A percentile compares a stretch with the other conserved stretches of the same genome.
phyloP scores from a whole-genome alignment of 306 rosid genomes.

The Betula pendula region DNA sequence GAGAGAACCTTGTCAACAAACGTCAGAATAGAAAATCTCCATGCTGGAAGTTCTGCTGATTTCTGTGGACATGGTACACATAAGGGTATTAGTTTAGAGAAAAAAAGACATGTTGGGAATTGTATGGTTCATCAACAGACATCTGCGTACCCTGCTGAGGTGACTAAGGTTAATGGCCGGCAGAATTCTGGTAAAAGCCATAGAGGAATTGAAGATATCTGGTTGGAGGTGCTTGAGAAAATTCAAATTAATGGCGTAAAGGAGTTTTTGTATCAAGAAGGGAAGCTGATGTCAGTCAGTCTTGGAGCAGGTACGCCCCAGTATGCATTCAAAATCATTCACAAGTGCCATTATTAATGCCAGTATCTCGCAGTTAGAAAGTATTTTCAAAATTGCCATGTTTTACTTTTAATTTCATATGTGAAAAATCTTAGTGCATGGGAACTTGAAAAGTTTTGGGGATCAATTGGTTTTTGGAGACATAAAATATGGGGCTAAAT shows the following conservation, averaged over 20 bases:
- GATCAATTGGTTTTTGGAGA: constrained; percentile 11
- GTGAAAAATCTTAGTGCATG: neutral
- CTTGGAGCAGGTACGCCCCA: constrained; percentile 77
- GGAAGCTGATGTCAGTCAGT: constrained; percentile 79
- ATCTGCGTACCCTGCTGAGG: constrained; percentile 35
- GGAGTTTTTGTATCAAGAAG: constrained; percentile 80
- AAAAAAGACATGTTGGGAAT: constrained; percentile 47
- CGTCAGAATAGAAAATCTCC: constrained; percentile 44
- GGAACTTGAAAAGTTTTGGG: neutral
- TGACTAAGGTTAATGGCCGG: constrained; percentile 44
- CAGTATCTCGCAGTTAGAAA: neutral
- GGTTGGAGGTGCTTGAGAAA: constrained; percentile 85
- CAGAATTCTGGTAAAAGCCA: constrained; percentile 46
- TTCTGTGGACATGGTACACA: constrained; percentile 26
- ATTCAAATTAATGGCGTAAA: constrained; percentile 63
- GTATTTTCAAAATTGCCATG: neutral
- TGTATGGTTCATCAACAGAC: constrained; percentile 52
- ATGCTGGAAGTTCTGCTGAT: constrained; percentile 58
- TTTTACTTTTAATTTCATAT: neutral
- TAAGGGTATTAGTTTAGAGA: constrained; percentile 52
- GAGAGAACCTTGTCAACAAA: constrained; percentile 52
- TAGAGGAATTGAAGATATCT: constrained; percentile 73
- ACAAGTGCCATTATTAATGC: neutral
- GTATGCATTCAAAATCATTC: constrained; percentile 21
- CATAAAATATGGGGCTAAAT: neutral